These are phyloP conservation scores for Sporobolomyces pararoseus DNA, from an alignment of 768 basidiomycete species.

Conservation along the genomic window DNA sequence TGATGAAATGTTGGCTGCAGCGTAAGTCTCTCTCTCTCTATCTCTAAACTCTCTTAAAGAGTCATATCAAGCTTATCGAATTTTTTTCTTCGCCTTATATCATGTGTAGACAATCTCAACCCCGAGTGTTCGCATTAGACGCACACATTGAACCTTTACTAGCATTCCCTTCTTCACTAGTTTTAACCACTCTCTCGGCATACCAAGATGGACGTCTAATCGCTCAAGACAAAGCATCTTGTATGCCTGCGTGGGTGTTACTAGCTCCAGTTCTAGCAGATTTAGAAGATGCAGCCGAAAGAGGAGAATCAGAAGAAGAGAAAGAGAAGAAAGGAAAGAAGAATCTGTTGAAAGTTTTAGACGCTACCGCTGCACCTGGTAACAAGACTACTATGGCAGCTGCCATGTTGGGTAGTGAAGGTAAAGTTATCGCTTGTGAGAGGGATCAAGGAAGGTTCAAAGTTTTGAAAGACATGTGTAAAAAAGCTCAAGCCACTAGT, in stretches of 20 bases:
- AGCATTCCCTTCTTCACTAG: conserved; percentile 63
- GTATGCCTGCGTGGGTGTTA: conserved; percentile 88
- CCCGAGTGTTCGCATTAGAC: conserved; percentile 67
- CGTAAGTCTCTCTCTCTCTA: conserved; percentile 27
- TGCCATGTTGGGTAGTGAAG: conserved; percentile 79
- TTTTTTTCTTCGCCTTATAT: too few species aligned
- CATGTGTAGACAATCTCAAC: conserved; percentile 32
- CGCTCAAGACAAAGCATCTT: conserved; percentile 95
- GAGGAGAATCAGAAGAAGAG: not conserved
- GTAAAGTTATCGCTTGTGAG: conserved; percentile 70
- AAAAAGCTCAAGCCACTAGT: conserved; percentile 73
- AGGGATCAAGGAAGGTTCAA: conserved; percentile 73
- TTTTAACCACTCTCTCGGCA: conserved; percentile 63
- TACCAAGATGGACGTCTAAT: conserved; percentile 79
- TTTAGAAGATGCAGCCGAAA: conserved; percentile 19
- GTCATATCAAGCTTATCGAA: conserved; percentile 11
- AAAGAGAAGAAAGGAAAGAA: conserved; percentile 26
- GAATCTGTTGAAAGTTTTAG: conserved; percentile 60
- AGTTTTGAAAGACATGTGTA: conserved; percentile 78
- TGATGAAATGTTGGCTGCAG: conserved; percentile 39
- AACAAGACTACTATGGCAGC: conserved; percentile 96
- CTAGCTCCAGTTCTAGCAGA: conserved; percentile 61
- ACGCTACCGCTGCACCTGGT: conserved; percentile 93
- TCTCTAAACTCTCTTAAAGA: not conserved
- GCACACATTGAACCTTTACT: conserved; percentile 77